phyloP scores from a whole-genome alignment of 2,329 filamentous ascomycete genomes.

The Colletotrichum sp. region DNA sequence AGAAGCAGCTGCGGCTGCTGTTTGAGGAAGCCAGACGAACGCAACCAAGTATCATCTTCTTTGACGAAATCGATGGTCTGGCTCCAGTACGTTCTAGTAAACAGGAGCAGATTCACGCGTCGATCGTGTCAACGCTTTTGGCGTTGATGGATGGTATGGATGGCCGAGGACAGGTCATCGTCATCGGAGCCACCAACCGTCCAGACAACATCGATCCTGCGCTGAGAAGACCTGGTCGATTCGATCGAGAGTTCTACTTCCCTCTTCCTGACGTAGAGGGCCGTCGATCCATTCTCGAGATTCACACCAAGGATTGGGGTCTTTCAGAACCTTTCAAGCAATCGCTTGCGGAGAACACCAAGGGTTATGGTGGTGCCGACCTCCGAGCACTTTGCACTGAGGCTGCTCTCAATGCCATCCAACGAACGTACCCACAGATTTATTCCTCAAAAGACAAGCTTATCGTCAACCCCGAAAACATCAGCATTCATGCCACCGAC shows the following conservation, averaged over 20 bases:
- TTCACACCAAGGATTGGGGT: constrained; percentile 95
- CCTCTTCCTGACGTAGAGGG: constrained; percentile 84
- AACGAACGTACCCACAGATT: constrained; percentile 94
- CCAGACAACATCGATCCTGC: constrained; percentile 97
- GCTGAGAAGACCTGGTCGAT: constrained; percentile 90
- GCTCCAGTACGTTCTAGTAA: constrained; percentile 97
- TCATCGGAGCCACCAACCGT: constrained; percentile 97
- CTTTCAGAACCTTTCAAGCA: constrained; percentile 81
- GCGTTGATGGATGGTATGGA: constrained; percentile 99
- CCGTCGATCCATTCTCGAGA: constrained; percentile 87
- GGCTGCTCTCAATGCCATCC: constrained; percentile 93
- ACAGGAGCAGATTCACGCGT: constrained; percentile 98
- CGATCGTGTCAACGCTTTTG: constrained; percentile 93
- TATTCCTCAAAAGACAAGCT: constrained; percentile 91
- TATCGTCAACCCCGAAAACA: constrained; percentile 82
- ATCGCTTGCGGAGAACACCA: constrained; percentile 84
- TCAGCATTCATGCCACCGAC: constrained; percentile 88
- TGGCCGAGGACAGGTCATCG: constrained; percentile 95
- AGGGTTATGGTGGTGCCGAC: constrained; percentile 96
- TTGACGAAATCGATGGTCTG: constrained; percentile 97
- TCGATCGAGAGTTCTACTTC: constrained; percentile 98
- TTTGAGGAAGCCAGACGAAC: constrained; percentile 96
- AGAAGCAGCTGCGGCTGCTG: constrained; percentile 89
- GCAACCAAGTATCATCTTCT: constrained; percentile 99
- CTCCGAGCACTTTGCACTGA: constrained; percentile 93